Percentiles rank a stretch among this genome's conserved stretches.
Conservation (phyloP, 768 basidiomycete genomes). For the Serendipita indica region DNA sequence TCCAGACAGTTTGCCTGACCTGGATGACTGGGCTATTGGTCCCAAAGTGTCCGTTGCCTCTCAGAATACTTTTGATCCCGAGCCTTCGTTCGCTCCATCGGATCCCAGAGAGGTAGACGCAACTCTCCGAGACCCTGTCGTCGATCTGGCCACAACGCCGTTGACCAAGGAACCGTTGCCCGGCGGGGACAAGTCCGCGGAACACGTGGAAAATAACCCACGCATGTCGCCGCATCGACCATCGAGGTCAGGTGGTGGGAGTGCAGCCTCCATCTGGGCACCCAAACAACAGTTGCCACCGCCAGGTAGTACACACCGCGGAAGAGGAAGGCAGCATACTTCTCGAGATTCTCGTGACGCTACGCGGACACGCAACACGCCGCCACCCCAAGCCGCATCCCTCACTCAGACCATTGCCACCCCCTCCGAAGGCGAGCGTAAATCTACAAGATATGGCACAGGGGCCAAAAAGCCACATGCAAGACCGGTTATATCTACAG, state of each 20-base stretch:
- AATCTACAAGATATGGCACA: background rate
- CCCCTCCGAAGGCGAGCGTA: background rate
- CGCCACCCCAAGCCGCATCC: background rate
- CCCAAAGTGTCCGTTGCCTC: slow-evolving; percentile 21
- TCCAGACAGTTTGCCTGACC: slow-evolving; percentile 50
- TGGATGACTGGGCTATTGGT: slow-evolving; percentile 72
- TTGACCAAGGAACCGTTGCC: too few species aligned
- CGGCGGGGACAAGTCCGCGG: background rate
- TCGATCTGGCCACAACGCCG: too few species aligned
- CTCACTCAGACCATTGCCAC: background rate
- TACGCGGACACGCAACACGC: background rate
- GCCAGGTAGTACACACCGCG: too few species aligned
- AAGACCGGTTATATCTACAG: background rate
- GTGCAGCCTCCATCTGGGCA: background rate
- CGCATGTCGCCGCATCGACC: background rate
- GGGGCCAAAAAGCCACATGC: background rate
- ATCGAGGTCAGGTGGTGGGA: background rate
- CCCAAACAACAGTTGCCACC: background rate
- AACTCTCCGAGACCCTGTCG: too few species aligned
- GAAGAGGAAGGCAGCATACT: background rate
- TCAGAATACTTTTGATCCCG: too few species aligned
- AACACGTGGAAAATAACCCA: background rate
- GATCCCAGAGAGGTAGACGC: too few species aligned
- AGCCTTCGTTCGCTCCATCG: too few species aligned
- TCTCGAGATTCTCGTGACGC: too few species aligned